Evolutionary conservation across 768 basidiomycete species (phyloP).

Genomic region (Collybia sordida): DNA sequence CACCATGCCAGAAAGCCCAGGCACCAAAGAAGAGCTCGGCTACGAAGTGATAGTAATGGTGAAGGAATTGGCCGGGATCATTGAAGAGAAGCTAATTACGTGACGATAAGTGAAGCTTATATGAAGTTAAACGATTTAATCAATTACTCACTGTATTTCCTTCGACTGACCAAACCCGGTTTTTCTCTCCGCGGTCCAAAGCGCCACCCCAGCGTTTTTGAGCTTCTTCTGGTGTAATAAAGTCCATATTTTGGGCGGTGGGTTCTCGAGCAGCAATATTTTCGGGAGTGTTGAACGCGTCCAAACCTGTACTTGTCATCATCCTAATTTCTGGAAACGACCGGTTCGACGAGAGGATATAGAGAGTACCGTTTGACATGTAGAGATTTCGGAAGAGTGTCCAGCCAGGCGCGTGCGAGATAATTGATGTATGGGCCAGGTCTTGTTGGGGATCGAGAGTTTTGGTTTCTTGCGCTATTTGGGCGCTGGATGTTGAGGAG

Average conservation of each 20-base stretch:
- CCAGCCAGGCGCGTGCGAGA: constrained; percentile 79
- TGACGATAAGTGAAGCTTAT: neutral
- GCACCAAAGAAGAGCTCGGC: constrained; percentile 78
- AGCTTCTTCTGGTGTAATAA: constrained; percentile 63
- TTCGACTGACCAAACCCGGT: constrained; percentile 64
- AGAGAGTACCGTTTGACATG: constrained; percentile 81
- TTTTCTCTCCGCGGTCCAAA: constrained; percentile 23
- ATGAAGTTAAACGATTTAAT: neutral
- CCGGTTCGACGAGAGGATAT: constrained; percentile 50
- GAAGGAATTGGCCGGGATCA: constrained; percentile 75
- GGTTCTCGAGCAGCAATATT: constrained; percentile 71
- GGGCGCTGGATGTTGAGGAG: neutral
- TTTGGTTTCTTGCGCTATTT: neutral
- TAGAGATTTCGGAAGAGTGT: constrained; percentile 83
- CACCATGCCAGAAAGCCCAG: constrained; percentile 73
- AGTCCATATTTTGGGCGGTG: constrained; percentile 57
- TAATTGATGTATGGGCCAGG: constrained; percentile 54
- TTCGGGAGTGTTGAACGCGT: constrained; percentile 57
- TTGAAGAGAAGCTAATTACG: constrained; percentile 52
- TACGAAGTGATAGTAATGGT: constrained; percentile 86
- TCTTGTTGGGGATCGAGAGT: constrained; percentile 13
- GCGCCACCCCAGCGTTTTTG: constrained; percentile 56
- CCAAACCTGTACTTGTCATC: constrained; percentile 69
- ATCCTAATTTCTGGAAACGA: constrained; percentile 44
- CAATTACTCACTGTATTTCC: constrained; percentile 61